Percentiles rank a stretch among this genome's conserved stretches.
These are phyloP conservation scores for Ramularia collo-cygni DNA, from an alignment of 2,329 filamentous ascomycete species.

Conservation along the genomic window DNA sequence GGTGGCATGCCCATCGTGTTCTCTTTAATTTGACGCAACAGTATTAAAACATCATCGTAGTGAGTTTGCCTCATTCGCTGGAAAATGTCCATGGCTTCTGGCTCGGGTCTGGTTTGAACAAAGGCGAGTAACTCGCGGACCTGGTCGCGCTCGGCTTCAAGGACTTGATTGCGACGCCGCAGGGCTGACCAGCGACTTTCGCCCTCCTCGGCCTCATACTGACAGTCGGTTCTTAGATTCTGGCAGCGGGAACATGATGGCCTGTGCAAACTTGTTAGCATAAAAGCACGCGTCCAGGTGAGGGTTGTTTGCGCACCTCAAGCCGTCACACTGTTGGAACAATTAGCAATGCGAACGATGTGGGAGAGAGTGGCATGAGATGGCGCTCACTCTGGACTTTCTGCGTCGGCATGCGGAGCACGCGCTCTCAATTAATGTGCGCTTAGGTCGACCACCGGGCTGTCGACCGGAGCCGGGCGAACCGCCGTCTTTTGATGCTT, in stretches of 20 bases:
- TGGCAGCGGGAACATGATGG: conserved; percentile 27
- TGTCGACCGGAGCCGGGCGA: conserved; percentile 13
- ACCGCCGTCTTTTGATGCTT: conserved; percentile 14
- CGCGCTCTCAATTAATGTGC: conserved; percentile 25
- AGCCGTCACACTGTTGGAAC: conserved; percentile 19
- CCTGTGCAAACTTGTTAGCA: conserved; percentile 9
- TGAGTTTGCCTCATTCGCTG: conserved; percentile 21
- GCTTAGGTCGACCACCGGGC: conserved; percentile 16
- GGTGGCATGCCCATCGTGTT: conserved; percentile 9
- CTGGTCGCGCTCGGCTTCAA: conserved; percentile 27
- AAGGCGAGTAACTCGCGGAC: conserved; percentile 23
- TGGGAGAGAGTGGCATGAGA: neutral
- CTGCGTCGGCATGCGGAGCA: conserved; percentile 24
- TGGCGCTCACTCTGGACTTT: conserved; percentile 22
- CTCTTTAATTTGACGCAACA: conserved; percentile 19
- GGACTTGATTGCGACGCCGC: conserved; percentile 25
- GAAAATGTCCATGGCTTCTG: conserved; percentile 26
- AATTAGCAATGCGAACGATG: conserved; percentile 6
- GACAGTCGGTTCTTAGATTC: conserved; percentile 25
- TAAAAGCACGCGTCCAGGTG: neutral
- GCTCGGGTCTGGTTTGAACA: conserved; percentile 23
- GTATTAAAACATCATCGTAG: conserved; percentile 19
- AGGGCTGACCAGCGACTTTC: conserved; percentile 30
- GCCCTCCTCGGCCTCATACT: conserved; percentile 29
- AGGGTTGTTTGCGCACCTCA: conserved; percentile 16